Evolutionary conservation across 495 filamentous ascomycete species (phyloP).

Genomic region (Peziza echinospora): DNA sequence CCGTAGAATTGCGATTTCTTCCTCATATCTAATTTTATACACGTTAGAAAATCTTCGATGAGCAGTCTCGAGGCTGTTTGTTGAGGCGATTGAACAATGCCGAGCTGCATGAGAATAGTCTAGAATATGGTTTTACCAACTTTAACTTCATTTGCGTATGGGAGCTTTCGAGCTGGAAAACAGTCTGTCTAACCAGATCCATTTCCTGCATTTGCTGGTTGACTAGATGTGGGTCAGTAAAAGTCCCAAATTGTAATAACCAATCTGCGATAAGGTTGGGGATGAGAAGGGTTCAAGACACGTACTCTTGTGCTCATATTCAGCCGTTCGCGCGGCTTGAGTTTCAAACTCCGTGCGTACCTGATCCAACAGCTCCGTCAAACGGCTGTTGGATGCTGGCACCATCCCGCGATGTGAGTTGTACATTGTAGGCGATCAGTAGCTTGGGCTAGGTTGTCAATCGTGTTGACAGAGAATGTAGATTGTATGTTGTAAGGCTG

Average conservation of each 20-base stretch:
- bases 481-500: no score
- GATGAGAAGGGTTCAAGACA: no score
- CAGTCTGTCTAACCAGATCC: slow-evolving; percentile 73
- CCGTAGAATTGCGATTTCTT: slow-evolving; percentile 63
- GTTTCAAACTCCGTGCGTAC: slow-evolving; percentile 77
- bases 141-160: slow-evolving; percentile 74
- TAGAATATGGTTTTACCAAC: slow-evolving; percentile 32
- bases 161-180: slow-evolving; percentile 71
- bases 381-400: slow-evolving; percentile 46
- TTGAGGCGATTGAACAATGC: no score
- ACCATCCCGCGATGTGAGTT: slow-evolving; percentile 70
- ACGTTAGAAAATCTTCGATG: no score
- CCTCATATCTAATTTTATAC: slow-evolving; percentile 93
- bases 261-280: no score
- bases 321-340: slow-evolving; percentile 49
- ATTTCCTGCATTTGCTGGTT: slow-evolving; percentile 75
- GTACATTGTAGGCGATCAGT: slow-evolving; percentile 49
- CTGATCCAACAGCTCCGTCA: slow-evolving; percentile 78
- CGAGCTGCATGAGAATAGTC: no score
- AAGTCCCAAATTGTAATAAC: slow-evolving; percentile 6
- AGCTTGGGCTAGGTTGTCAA: no score
- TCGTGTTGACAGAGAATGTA: no score
- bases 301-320: slow-evolving; percentile 82
- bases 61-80: no score
- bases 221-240: slow-evolving; percentile 32